phyloP scores from a whole-genome alignment of 2,329 filamentous ascomycete genomes.

The Didymella sp. region DNA sequence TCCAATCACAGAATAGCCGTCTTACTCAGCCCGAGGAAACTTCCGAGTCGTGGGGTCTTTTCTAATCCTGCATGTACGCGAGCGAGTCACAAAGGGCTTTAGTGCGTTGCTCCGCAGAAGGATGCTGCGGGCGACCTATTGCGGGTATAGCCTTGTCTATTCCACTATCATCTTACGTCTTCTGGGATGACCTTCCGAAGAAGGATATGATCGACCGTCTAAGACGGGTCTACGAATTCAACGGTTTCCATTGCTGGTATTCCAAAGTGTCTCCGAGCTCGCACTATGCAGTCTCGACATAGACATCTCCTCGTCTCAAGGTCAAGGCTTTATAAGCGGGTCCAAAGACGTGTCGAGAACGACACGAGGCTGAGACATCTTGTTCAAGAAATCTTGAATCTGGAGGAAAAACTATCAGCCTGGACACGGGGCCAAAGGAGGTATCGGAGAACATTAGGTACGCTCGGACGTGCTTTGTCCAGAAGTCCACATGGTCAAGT shows the following conservation, averaged over 20 bases:
- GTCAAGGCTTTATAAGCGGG: too few relatives aligned
- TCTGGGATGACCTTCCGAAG: neutral
- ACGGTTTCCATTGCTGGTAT: neutral
- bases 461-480: too few relatives aligned
- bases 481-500: too few relatives aligned
- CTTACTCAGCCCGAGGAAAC: neutral
- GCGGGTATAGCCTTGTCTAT: neutral
- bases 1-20: neutral
- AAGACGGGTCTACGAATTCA: neutral
- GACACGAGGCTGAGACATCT: too few relatives aligned
- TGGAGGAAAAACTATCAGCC: too few relatives aligned
- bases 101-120: neutral
- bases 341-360: too few relatives aligned
- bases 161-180: neutral
- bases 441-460: too few relatives aligned
- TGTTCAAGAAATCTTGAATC: too few relatives aligned
- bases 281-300: neutral
- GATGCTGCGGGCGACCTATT: neutral
- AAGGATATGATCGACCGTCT: neutral
- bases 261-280: too few relatives aligned
- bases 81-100: neutral
- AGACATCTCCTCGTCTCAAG: too few relatives aligned
- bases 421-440: too few relatives aligned
- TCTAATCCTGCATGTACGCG: neutral
- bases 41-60: neutral